phyloP scores from a whole-genome alignment of 1,284 basidiomycete genomes.

The Ceratobasidium sp. region DNA sequence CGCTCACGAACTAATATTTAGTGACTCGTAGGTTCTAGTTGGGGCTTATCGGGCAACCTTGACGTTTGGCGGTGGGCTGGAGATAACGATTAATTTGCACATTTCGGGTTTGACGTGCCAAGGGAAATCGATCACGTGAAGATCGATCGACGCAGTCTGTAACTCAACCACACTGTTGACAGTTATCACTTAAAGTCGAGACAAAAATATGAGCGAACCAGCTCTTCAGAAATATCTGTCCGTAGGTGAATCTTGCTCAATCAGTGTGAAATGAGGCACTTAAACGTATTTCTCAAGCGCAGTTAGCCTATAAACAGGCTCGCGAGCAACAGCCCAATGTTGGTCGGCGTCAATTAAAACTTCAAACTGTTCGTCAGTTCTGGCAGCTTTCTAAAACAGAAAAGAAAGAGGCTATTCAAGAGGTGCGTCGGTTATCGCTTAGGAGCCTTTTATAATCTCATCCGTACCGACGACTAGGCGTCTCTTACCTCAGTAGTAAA shows the following conservation, averaged over 20 bases:
- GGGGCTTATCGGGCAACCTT: no score
- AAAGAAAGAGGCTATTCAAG: constrained; percentile 18
- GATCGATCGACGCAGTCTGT: not conserved
- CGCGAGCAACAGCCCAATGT: constrained; percentile 1
- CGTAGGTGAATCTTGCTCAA: not conserved
- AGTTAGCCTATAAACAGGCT: constrained; percentile 31
- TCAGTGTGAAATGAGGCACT: not conserved
- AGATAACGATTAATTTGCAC: no score
- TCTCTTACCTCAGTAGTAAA: not conserved
- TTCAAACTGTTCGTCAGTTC: constrained; percentile 18
- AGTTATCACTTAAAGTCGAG: not conserved
- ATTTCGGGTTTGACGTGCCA: not conserved
- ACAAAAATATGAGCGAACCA: constrained; percentile 1
- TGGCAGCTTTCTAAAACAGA: constrained; percentile 16
- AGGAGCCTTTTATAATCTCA: not conserved
- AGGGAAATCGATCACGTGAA: not conserved
- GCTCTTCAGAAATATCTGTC: constrained; percentile 9
- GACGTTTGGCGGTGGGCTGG: no score
- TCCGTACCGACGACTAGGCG: constrained; percentile 4
- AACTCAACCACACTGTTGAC: no score
- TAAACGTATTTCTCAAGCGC: not conserved
- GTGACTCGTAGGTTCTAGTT: no score
- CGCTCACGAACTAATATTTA: not conserved
- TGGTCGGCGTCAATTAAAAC: constrained; percentile 30
- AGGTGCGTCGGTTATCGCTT: not conserved